Evolutionary conservation across 176 grass and related monocot species (phyloP).

Genomic region (Oryza brachyantha): DNA sequence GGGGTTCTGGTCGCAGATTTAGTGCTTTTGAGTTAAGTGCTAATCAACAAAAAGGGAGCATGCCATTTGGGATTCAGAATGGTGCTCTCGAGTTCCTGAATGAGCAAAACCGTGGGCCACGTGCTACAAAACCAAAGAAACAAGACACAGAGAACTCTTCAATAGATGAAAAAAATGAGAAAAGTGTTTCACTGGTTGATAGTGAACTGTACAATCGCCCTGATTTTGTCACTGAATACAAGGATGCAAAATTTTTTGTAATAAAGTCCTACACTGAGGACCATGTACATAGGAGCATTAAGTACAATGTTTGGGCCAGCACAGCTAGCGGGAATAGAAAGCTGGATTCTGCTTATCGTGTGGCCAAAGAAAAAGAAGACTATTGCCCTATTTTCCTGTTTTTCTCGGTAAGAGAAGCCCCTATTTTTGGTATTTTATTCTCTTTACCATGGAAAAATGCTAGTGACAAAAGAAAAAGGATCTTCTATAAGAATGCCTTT

Average conservation of each 20-base stretch:
- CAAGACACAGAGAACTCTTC: conserved; percentile 47
- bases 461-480: not conserved
- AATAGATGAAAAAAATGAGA: conserved; percentile 47
- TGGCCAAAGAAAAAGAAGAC: conserved; percentile 50
- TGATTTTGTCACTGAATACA: conserved; percentile 60
- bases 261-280: conserved; percentile 78
- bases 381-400: conserved; percentile 61
- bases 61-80: conserved; percentile 52
- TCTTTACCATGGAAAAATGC: not conserved
- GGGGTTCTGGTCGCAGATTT: conserved; percentile 41
- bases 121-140: conserved; percentile 53
- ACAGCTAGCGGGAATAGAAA: conserved; percentile 59
- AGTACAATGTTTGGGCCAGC: conserved; percentile 72
- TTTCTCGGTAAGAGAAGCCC: conserved; percentile 55
- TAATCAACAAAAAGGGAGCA: conserved; percentile 49
- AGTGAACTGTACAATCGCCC: conserved; percentile 45
- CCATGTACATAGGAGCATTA: conserved; percentile 75
- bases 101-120: conserved; percentile 68
- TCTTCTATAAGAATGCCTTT: not conserved
- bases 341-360: conserved; percentile 55
- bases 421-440: conserved; percentile 17
- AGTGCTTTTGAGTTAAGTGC: conserved; percentile 29
- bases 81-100: conserved; percentile 59
- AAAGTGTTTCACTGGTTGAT: conserved; percentile 19
- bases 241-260: conserved; percentile 63